A percentile compares a stretch with the other conserved stretches of the same genome.
Evolutionary conservation across 2,329 filamentous ascomycete species (phyloP).

Genomic region (Cryphonectria parasitica): DNA sequence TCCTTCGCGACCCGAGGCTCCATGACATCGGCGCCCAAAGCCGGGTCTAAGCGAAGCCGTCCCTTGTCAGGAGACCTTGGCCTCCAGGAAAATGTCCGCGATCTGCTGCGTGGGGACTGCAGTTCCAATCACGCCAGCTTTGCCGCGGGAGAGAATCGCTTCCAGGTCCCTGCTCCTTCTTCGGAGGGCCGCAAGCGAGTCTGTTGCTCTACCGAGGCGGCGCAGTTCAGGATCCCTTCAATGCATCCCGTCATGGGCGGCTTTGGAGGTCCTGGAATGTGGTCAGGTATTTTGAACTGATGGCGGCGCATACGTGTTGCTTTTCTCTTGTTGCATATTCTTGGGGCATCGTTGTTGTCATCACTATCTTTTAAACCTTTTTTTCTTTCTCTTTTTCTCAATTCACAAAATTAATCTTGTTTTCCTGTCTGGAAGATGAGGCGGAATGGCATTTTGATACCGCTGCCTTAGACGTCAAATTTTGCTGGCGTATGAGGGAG

Average conservation of each 20-base stretch:
- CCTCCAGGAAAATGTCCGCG: slow-evolving; percentile 70
- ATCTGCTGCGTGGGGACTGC: slow-evolving; percentile 54
- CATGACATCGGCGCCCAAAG: slow-evolving; percentile 42
- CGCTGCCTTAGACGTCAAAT: slow-evolving; percentile 17
- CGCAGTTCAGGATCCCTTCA: slow-evolving; percentile 50
- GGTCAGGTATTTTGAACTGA: slow-evolving; percentile 66
- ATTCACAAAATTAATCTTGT: not conserved
- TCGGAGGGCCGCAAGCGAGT: slow-evolving; percentile 64
- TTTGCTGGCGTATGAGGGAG: slow-evolving; percentile 6
- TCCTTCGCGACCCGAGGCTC: slow-evolving; percentile 35
- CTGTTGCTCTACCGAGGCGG: slow-evolving; percentile 66
- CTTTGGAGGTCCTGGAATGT: slow-evolving; percentile 65
- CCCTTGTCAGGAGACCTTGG: slow-evolving; percentile 60
- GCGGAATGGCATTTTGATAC: slow-evolving; percentile 25
- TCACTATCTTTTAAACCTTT: slow-evolving; percentile 23
- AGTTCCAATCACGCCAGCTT: slow-evolving; percentile 39
- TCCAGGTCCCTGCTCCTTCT: slow-evolving; percentile 47
- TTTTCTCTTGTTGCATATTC: not conserved
- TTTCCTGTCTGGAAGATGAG: slow-evolving; percentile 13
- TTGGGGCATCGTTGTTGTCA: not conserved
- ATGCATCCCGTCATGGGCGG: slow-evolving; percentile 38
- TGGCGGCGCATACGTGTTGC: slow-evolving; percentile 37
- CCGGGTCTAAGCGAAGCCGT: slow-evolving; percentile 62
- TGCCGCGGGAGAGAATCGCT: slow-evolving; percentile 37
- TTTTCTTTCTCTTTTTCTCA: not conserved